Base-by-base conservation (phyloP, 75 land plant species). In the Sequoiadendron giganteum region DNA sequence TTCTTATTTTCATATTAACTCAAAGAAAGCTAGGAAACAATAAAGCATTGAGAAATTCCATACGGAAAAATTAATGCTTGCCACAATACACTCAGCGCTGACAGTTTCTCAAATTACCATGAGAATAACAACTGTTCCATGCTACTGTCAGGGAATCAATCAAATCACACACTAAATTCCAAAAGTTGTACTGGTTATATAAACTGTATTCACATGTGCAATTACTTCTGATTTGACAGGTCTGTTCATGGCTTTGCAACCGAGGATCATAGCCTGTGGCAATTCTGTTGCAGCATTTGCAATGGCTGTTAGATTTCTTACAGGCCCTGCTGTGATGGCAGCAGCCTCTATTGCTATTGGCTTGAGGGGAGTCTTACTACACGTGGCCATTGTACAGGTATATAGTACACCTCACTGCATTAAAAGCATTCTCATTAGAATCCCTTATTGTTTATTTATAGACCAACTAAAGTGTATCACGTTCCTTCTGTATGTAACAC, bases 271-370 rank as follows among this genome's bases (percentile, higher is more conserved):
- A 36, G 98, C 96, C 4, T 97, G 99, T 84, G 99, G 99, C 52
- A 94, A 94, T 89, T 90, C 93, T 0, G 88, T 90, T 21, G 96
- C 99, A 21, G 42, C 91, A 2, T 94, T 93, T 45, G 92, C 95
- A 70, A 97, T 97, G 99, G 94, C 92, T 14, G 91, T 96, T 25
- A 93, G 99, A 68, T 97, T 97, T 90, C 88, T 97, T 36, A 90
- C 92, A 28, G 99, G 99, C 30, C 99, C 99, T 6, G 99, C 98
- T 5, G 96, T 96, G 14, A 95, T 97, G 95, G 98, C 99, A 18
- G 96, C 94, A 21, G 95, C 99, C 38, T 95, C 99, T 86, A 91
- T 95, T 28, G 93, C 90, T 43, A 83, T 95, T 72, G 99, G 99
- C 10, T 88, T 97, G 15, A 92, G 96, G 19, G 94, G 96, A 39